Conservation (phyloP, 805 yeast species). For the Pichia thaimueangensis region DNA sequence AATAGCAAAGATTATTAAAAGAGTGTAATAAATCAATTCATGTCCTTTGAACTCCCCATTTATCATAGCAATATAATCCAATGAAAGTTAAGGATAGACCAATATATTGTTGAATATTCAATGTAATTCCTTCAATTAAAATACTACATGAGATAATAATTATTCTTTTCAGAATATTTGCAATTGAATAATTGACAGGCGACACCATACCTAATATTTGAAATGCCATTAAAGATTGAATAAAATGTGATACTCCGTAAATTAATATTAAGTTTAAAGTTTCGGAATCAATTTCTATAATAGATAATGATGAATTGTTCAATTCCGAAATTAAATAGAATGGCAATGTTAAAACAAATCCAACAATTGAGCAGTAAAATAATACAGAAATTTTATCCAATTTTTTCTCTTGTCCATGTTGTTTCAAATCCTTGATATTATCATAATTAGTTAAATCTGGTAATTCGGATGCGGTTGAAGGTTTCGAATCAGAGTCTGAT, state of each 20-base stretch:
- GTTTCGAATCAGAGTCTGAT: slow-evolving; percentile 1
- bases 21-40: too few species aligned
- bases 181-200: slow-evolving; percentile 76
- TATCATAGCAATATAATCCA: slow-evolving; percentile 67
- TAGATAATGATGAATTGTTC: slow-evolving; percentile 17
- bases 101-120: slow-evolving; percentile 35
- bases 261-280: slow-evolving; percentile 38
- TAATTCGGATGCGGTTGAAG: background rate
- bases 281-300: slow-evolving; percentile 22
- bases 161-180: slow-evolving; percentile 69
- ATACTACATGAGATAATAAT: slow-evolving; percentile 63
- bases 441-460: slow-evolving; percentile 1
- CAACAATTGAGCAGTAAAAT: slow-evolving; percentile 64
- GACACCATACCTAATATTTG: slow-evolving; percentile 64
- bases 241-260: slow-evolving; percentile 67
- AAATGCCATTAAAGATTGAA: slow-evolving; percentile 69
- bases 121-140: slow-evolving; percentile 49
- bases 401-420: slow-evolving; percentile 32
- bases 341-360: slow-evolving; percentile 61
- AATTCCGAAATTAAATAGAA: slow-evolving; percentile 54
- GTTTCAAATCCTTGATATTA: slow-evolving; percentile 3
- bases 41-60: slow-evolving; percentile 46
- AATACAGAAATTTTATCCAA: slow-evolving; percentile 67
- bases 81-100: slow-evolving; percentile 52
- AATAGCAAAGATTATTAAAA: too few species aligned